phyloP scores from a whole-genome alignment of 805 yeast genomes.

The Isabelozyma pseudorhagii region DNA sequence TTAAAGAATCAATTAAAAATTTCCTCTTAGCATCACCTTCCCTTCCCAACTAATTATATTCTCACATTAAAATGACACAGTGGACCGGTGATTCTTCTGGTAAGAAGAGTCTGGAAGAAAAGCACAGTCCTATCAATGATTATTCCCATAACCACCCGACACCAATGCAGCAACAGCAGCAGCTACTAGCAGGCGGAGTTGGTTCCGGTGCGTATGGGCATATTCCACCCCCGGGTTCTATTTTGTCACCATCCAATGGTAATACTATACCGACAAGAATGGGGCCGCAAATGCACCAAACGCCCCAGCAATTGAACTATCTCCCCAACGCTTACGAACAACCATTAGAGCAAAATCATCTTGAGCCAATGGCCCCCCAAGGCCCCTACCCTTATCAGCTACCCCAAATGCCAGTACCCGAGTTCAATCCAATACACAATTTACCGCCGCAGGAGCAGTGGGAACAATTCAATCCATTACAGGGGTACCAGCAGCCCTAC shows the following conservation, averaged over 20 bases:
- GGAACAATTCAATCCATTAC: constrained; percentile 1
- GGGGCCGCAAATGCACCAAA: neutral
- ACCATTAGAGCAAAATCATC: neutral
- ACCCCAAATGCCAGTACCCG: constrained; percentile 4
- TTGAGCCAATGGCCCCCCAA: neutral
- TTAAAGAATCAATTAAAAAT: no score
- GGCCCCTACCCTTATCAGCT: neutral
- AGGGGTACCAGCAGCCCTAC: constrained; percentile 1
- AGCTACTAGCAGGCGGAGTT: neutral
- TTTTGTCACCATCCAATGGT: neutral
- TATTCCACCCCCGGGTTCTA: neutral
- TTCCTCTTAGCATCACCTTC: neutral
- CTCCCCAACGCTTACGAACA: neutral
- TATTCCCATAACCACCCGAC: neutral
- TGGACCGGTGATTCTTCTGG: neutral
- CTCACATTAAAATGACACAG: neutral
- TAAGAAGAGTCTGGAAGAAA: neutral
- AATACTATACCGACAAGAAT: neutral
- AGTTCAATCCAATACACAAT: constrained; percentile 1
- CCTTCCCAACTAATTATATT: neutral
- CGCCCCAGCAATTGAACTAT: neutral
- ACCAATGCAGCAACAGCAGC: neutral
- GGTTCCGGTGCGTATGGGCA: neutral
- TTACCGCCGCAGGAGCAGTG: neutral
- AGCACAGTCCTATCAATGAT: neutral